phyloP scores from a whole-genome alignment of 2,329 filamentous ascomycete genomes.

The Botrytis fragariae region DNA sequence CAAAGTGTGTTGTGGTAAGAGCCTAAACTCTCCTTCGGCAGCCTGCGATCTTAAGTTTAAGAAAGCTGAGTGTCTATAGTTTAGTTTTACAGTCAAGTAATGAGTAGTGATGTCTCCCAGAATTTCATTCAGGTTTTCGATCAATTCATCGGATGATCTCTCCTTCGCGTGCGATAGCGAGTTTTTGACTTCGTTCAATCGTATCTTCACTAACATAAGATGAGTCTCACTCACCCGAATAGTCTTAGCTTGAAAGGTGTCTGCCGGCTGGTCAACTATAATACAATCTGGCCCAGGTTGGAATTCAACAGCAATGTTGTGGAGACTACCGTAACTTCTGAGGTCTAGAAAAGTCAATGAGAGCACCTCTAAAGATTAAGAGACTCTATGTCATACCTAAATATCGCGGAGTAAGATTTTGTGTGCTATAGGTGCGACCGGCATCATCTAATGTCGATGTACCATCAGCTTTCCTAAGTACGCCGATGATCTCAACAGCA shows the following conservation, averaged over 20 bases:
- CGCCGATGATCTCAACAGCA: slow-evolving; percentile 40
- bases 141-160: slow-evolving; percentile 51
- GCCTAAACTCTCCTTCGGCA: slow-evolving; percentile 34
- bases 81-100: slow-evolving; percentile 52
- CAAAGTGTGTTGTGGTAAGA: slow-evolving; percentile 46
- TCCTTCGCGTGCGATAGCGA: slow-evolving; percentile 38
- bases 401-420: slow-evolving; percentile 9
- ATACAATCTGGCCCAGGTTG: slow-evolving; percentile 30
- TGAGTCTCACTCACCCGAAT: slow-evolving; percentile 32
- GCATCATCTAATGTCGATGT: slow-evolving; percentile 14
- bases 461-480: slow-evolving; percentile 29
- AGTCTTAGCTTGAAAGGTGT: slow-evolving; percentile 31
- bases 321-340: slow-evolving; percentile 31
- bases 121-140: slow-evolving; percentile 57
- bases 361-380: not conserved
- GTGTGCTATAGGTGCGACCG: not conserved
- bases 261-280: slow-evolving; percentile 34
- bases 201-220: slow-evolving; percentile 36
- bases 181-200: slow-evolving; percentile 26
- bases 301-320: slow-evolving; percentile 35
- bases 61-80: slow-evolving; percentile 58
- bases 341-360: slow-evolving; percentile 22
- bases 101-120: slow-evolving; percentile 49
- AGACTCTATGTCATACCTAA: slow-evolving; percentile 5
- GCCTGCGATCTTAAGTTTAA: slow-evolving; percentile 14